Evolutionary conservation across 768 basidiomycete species (phyloP).

Genomic region (Rhodotorula sphaerocarpa): DNA sequence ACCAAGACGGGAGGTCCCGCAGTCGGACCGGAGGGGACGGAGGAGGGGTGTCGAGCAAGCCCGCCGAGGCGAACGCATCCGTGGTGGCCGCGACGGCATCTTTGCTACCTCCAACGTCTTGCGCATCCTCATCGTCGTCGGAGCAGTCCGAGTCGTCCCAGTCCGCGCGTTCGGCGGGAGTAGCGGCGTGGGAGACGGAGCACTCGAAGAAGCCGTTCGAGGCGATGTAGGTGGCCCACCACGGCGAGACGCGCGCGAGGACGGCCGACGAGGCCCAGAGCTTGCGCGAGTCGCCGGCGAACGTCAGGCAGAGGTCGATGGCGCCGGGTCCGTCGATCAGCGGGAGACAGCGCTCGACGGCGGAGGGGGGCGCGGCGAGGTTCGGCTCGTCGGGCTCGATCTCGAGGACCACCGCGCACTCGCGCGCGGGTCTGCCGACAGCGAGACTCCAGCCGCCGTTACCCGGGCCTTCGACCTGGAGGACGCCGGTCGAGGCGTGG

Average conservation of each 20-base stretch:
- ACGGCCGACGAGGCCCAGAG: slow-evolving; percentile 7
- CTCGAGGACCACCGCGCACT: not conserved
- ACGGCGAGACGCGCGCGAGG: slow-evolving; percentile 12
- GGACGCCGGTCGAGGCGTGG: not conserved
- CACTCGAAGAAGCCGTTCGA: slow-evolving; percentile 4
- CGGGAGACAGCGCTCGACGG: not conserved
- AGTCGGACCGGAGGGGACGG: not conserved
- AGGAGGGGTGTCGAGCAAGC: not conserved
- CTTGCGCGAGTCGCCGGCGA: not conserved
- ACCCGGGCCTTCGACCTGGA: not conserved
- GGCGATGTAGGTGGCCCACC: slow-evolving; percentile 1
- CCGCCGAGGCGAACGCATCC: not conserved
- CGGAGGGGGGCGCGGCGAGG: too few relatives aligned
- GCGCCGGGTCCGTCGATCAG: not conserved
- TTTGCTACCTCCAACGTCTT: not conserved
- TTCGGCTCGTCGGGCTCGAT: not conserved
- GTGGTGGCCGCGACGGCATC: not conserved
- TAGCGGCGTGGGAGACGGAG: not conserved
- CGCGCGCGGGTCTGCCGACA: not conserved
- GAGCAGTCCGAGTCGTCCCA: slow-evolving; percentile 7
- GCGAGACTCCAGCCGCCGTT: not conserved
- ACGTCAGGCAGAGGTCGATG: slow-evolving; percentile 21
- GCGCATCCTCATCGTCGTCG: slow-evolving; percentile 8
- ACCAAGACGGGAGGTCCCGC: not conserved
- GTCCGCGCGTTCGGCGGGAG: not conserved